A percentile compares a stretch with the other conserved stretches of the same genome.
These are phyloP conservation scores for Pontederia paniculata DNA, from an alignment of 176 grass and related monocot genomes.

Conservation along the genomic window DNA sequence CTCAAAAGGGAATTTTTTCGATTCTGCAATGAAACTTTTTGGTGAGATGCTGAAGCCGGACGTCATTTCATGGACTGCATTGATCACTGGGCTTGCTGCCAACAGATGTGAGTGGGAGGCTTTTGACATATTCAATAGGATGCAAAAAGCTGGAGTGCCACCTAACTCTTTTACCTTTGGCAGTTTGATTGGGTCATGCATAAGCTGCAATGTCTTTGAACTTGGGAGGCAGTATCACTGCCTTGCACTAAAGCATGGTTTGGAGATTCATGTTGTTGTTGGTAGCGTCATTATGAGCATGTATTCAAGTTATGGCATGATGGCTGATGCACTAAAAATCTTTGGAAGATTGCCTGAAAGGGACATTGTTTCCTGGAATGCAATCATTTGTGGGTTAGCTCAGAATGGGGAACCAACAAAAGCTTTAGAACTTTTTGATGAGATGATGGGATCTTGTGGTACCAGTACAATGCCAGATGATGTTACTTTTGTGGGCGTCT, in stretches of 20 bases:
- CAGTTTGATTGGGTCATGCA: constrained; percentile 19
- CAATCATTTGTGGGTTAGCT: constrained; percentile 15
- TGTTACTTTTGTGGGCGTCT: constrained; percentile 16
- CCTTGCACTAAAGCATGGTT: constrained; percentile 23
- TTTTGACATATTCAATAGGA: constrained; percentile 12
- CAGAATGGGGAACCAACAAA: constrained; percentile 10
- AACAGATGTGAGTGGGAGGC: constrained; percentile 6
- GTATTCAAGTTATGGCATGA: constrained; percentile 6
- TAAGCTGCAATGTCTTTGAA: constrained; percentile 1
- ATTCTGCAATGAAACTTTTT: constrained; percentile 12
- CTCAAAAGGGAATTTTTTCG: constrained; percentile 8
- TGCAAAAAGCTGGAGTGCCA: constrained; percentile 14
- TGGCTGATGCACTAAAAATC: neutral
- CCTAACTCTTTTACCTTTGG: constrained; percentile 33
- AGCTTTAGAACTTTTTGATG: constrained; percentile 14
- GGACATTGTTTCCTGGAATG: constrained; percentile 21
- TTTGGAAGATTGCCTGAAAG: constrained; percentile 13
- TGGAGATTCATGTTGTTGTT: constrained; percentile 14
- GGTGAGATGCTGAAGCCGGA: constrained; percentile 13
- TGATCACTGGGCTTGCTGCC: constrained; percentile 17
- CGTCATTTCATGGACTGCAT: constrained; percentile 29
- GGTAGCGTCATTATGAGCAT: constrained; percentile 1
- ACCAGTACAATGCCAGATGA: neutral
- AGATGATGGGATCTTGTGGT: neutral
- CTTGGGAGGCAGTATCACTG: constrained; percentile 23